Evolutionary conservation across 768 basidiomycete genomes (phyloP).

Genomic region (Tricholoma sp.): DNA sequence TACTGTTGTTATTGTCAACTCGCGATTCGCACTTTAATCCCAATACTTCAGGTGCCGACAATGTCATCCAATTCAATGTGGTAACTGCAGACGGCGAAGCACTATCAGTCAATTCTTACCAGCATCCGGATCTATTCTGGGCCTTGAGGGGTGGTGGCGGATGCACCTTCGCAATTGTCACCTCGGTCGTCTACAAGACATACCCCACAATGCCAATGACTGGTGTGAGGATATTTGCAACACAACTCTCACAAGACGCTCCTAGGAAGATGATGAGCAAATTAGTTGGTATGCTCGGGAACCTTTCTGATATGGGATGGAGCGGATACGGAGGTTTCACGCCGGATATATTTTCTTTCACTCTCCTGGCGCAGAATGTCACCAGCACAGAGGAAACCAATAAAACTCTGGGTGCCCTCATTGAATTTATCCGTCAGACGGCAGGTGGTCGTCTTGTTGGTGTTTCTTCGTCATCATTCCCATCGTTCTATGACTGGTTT

Average conservation of each 20-base stretch:
- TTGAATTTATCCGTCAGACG: background rate
- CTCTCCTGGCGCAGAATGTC: background rate
- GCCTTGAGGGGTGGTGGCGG: conserved; percentile 40
- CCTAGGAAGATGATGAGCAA: background rate
- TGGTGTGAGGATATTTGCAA: background rate
- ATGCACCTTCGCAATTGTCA: conserved; percentile 21
- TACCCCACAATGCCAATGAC: background rate
- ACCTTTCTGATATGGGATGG: background rate
- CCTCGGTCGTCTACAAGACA: background rate
- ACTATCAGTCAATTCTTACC: conserved; percentile 29
- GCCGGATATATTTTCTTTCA: background rate
- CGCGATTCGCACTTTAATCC: background rate
- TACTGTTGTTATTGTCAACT: too few relatives aligned
- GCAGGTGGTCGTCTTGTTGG: background rate
- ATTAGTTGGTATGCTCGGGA: background rate
- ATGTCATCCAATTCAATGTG: conserved; percentile 30
- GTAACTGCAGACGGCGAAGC: conserved; percentile 36
- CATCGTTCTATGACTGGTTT: conserved; percentile 2
- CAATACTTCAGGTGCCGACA: conserved; percentile 16
- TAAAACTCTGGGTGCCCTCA: background rate
- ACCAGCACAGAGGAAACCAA: background rate
- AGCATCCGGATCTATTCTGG: conserved; percentile 41
- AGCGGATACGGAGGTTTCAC: background rate
- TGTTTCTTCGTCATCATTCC: conserved; percentile 4
- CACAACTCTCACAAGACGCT: background rate